These are phyloP conservation scores for Nothophoma quercina DNA, from an alignment of 2,329 filamentous ascomycete genomes.

Conservation along the genomic window DNA sequence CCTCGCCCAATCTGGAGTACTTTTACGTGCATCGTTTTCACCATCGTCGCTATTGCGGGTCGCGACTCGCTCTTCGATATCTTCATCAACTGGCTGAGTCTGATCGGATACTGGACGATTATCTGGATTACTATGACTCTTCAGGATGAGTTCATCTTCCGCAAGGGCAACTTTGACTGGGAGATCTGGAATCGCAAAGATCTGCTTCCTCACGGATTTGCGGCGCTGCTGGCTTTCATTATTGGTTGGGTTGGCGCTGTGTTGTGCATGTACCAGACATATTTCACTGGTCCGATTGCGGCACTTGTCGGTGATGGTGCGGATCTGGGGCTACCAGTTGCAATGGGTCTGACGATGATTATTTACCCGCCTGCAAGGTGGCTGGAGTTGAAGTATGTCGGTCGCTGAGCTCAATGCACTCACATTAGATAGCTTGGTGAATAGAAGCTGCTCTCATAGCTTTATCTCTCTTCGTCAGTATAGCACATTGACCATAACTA, in stretches of 20 bases:
- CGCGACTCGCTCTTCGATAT: conserved; percentile 63
- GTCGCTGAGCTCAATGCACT: conserved; percentile 13
- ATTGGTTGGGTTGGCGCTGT: conserved; percentile 33
- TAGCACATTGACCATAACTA: not conserved
- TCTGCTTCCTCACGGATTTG: conserved; percentile 29
- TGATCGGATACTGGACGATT: conserved; percentile 43
- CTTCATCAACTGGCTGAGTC: conserved; percentile 67
- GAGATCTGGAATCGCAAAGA: conserved; percentile 33
- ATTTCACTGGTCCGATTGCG: conserved; percentile 32
- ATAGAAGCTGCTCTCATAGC: not conserved
- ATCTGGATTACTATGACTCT: conserved; percentile 34
- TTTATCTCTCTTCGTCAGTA: not conserved
- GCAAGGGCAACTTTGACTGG: conserved; percentile 29
- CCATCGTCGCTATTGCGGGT: conserved; percentile 71
- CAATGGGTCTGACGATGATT: conserved; percentile 62
- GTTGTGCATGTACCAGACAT: conserved; percentile 35
- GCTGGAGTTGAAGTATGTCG: conserved; percentile 52
- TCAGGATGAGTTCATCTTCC: conserved; percentile 34
- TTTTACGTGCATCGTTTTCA: conserved; percentile 59
- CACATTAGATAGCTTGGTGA: not conserved
- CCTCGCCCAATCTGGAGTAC: conserved; percentile 74
- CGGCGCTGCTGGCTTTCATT: conserved; percentile 30
- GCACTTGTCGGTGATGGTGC: conserved; percentile 52
- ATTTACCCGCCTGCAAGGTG: conserved; percentile 63
- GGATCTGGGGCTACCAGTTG: conserved; percentile 62